Conservation (phyloP, 352 stramenopile species). For the Albugo laibachii region DNA sequence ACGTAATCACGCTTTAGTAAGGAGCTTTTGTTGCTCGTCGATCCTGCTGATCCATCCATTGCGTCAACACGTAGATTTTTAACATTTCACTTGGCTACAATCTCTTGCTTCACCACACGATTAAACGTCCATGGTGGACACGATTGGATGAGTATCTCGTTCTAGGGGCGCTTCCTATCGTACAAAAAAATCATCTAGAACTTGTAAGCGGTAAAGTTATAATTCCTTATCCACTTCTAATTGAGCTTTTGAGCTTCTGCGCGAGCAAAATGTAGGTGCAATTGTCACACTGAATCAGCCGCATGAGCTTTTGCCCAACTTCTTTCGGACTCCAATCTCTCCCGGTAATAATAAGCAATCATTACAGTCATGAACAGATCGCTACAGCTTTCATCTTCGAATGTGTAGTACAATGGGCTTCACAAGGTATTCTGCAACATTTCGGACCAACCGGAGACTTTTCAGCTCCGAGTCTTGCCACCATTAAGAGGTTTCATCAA, state of each 20-base stretch:
- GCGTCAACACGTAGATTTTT: conserved; percentile 19
- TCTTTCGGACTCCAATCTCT: conserved; percentile 33
- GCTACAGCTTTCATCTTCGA: not conserved
- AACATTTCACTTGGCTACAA: conserved; percentile 72
- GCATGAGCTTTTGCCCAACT: conserved; percentile 38
- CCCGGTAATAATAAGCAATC: conserved; percentile 13
- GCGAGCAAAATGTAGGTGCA: conserved; percentile 29
- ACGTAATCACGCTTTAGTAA: too few relatives aligned
- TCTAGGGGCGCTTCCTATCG: conserved; percentile 44
- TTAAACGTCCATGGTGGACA: conserved; percentile 49
- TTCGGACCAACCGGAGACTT: conserved; percentile 50
- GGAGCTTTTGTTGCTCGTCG: too few relatives aligned
- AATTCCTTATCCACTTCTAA: not conserved
- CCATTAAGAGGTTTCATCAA: conserved; percentile 17
- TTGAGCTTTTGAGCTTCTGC: conserved; percentile 16
- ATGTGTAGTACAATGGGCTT: conserved; percentile 28
- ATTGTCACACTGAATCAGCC: conserved; percentile 69
- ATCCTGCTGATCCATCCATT: too few relatives aligned
- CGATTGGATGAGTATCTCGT: conserved; percentile 35
- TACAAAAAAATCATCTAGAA: conserved; percentile 26
- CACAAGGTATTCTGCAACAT: conserved; percentile 24
- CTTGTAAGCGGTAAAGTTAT: conserved; percentile 8
- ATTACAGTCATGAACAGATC: too few relatives aligned
- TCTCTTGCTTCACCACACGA: conserved; percentile 20
- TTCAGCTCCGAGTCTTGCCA: conserved; percentile 36